Percentiles rank a stretch among this genome's conserved stretches.
These are phyloP conservation scores for Kodamaea hsintzibuensis DNA, from an alignment of 805 yeast species.

Conservation along the genomic window DNA sequence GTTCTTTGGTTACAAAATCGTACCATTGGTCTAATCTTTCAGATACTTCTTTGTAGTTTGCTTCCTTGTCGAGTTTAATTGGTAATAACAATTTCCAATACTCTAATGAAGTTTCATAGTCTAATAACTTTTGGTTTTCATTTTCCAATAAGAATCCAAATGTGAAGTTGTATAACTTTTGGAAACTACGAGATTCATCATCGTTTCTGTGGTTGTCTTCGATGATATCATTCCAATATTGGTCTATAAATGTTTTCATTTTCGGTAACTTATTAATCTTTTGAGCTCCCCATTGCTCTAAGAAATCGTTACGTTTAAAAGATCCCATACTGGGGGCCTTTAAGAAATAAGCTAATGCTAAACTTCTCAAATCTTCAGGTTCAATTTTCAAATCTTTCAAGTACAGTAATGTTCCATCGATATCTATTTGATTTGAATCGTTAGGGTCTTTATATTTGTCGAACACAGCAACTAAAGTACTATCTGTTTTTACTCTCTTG, in stretches of 20 bases:
- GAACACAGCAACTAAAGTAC: slow-evolving; percentile 30
- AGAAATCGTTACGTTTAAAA: slow-evolving; percentile 51
- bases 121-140: slow-evolving; percentile 53
- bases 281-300: slow-evolving; percentile 56
- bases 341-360: slow-evolving; percentile 70
- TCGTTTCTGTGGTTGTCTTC: slow-evolving; percentile 4
- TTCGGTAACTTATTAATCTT: slow-evolving; percentile 31
- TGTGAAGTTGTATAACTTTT: slow-evolving; percentile 66
- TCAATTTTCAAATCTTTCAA: slow-evolving; percentile 66
- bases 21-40: slow-evolving; percentile 57
- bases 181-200: slow-evolving; percentile 45
- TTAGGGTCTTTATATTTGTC: slow-evolving; percentile 32
- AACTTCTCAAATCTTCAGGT: slow-evolving; percentile 72
- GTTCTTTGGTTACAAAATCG: slow-evolving; percentile 46
- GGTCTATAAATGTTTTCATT: slow-evolving; percentile 43
- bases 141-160: slow-evolving; percentile 65
- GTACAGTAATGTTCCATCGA: slow-evolving; percentile 76
- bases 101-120: slow-evolving; percentile 61
- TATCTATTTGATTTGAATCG: slow-evolving; percentile 50
- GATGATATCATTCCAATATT: slow-evolving; percentile 15
- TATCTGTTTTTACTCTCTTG: slow-evolving; percentile 4
- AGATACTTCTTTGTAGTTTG: slow-evolving; percentile 17
- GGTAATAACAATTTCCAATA: slow-evolving; percentile 75
- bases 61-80: background rate
- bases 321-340: slow-evolving; percentile 67